Percentiles rank a stretch among this genome's conserved stretches.
These are phyloP conservation scores for Trichoderma aggressivum DNA, from an alignment of 2,329 filamentous ascomycete genomes.

Conservation along the genomic window DNA sequence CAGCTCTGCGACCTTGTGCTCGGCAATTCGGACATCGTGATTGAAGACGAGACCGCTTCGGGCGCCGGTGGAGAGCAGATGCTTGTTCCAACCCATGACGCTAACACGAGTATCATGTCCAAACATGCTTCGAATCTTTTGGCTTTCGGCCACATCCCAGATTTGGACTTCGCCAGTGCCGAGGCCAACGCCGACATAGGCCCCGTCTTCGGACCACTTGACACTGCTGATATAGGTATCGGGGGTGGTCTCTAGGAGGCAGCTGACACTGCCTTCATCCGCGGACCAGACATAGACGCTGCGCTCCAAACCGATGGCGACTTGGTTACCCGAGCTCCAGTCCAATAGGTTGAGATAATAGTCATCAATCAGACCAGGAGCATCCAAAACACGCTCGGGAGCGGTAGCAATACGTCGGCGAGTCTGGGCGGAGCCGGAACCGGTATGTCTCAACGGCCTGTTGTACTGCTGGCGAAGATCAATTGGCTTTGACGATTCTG, in stretches of 20 bases:
- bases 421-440: slow-evolving; percentile 74
- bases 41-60: slow-evolving; percentile 95
- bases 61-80: slow-evolving; percentile 90
- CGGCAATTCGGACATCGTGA: slow-evolving; percentile 94
- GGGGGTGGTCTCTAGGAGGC: slow-evolving; percentile 78
- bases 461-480: slow-evolving; percentile 98
- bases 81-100: slow-evolving; percentile 99
- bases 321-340: slow-evolving; percentile 97
- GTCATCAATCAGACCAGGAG: slow-evolving; percentile 92
- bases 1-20: slow-evolving; percentile 97
- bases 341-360: slow-evolving; percentile 99
- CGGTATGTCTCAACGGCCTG: slow-evolving; percentile 79
- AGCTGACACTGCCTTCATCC: slow-evolving; percentile 84
- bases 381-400: slow-evolving; percentile 93
- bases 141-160: slow-evolving; percentile 94
- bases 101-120: slow-evolving; percentile 95
- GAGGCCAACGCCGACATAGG: slow-evolving; percentile 92
- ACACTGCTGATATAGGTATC: slow-evolving; percentile 98
- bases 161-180: slow-evolving; percentile 97
- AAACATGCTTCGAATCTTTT: slow-evolving; percentile 97
- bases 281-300: slow-evolving; percentile 99
- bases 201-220: slow-evolving; percentile 97
- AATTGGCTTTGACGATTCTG: slow-evolving; percentile 96
- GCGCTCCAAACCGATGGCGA: slow-evolving; percentile 94
- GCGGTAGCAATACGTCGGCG: slow-evolving; percentile 89